Conservation (phyloP, 768 basidiomycete genomes). For the Candolleomyces eurysporus region DNA sequence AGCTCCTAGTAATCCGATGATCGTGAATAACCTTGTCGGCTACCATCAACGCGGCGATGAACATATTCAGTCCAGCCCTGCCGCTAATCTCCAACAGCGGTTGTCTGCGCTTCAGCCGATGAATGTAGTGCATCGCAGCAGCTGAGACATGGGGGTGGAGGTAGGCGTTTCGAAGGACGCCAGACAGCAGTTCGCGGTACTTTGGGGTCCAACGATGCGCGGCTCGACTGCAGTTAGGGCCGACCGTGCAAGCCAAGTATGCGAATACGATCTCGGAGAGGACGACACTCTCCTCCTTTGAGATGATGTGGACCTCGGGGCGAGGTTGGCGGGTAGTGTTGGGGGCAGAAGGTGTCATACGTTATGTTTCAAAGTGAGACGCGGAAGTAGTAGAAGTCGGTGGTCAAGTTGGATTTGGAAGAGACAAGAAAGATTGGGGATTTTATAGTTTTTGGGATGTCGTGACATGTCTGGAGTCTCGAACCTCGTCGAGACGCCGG, state of each 20-base stretch:
- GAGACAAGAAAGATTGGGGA: no score
- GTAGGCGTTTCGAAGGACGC: slow-evolving; percentile 5
- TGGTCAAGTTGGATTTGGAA: no score
- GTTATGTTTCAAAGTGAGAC: neutral
- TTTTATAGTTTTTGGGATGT: no score
- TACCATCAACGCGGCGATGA: slow-evolving; percentile 5
- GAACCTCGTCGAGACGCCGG: no score
- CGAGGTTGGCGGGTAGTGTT: neutral
- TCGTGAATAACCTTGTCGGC: slow-evolving; percentile 6
- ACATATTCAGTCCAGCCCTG: slow-evolving; percentile 1
- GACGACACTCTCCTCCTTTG: neutral
- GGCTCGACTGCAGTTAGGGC: neutral
- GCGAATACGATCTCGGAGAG: neutral
- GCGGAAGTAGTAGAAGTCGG: neutral
- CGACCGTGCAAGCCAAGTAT: neutral
- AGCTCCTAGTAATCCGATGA: neutral
- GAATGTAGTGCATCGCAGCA: slow-evolving; percentile 1
- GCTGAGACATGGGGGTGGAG: slow-evolving; percentile 4
- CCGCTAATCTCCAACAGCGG: slow-evolving; percentile 2
- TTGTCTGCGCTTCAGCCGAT: slow-evolving; percentile 3
- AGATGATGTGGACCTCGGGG: neutral
- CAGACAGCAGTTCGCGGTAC: neutral
- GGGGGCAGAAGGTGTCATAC: neutral
- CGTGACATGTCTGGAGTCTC: no score
- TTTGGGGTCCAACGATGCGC: neutral